A percentile compares a stretch with the other conserved stretches of the same genome.
Evolutionary conservation across 2,329 filamentous ascomycete genomes (phyloP).

Genomic region (Zymoseptoria pseudotritici): DNA sequence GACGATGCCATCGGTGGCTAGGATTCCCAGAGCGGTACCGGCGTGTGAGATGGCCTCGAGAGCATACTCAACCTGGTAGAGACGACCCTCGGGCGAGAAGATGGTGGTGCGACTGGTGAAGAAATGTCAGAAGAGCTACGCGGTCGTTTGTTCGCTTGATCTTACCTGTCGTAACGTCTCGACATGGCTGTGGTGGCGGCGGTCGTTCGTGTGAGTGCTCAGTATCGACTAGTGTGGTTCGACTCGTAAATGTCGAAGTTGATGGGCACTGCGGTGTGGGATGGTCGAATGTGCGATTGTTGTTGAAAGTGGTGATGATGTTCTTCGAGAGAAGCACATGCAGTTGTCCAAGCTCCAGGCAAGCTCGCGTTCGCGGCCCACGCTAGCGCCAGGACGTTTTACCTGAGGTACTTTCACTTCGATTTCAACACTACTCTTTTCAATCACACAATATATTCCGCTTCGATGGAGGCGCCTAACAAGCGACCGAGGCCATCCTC

Average conservation of each 20-base stretch:
- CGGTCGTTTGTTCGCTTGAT: background rate
- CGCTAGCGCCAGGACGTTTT: background rate
- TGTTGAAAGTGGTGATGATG: background rate
- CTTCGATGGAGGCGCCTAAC: conserved; percentile 20
- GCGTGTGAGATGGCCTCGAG: conserved; percentile 98
- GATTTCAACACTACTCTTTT: background rate
- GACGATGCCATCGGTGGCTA: conserved; percentile 97
- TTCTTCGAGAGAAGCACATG: background rate
- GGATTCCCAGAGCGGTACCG: conserved; percentile 90
- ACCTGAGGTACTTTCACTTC: background rate
- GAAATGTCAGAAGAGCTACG: background rate
- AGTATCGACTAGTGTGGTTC: too few relatives aligned
- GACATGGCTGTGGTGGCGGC: conserved; percentile 20
- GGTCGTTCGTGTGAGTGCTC: background rate
- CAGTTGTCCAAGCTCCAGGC: conserved; percentile 5
- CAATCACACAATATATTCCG: background rate
- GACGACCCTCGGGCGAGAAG: conserved; percentile 96
- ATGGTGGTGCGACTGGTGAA: conserved; percentile 64
- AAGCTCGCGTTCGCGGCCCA: background rate
- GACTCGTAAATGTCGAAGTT: background rate
- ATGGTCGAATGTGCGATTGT: background rate
- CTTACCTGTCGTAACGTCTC: conserved; percentile 28
- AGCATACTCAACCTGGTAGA: conserved; percentile 99
- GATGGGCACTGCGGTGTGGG: background rate
- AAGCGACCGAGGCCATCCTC: conserved; percentile 21